phyloP scores from a whole-genome alignment of 2,329 filamentous ascomycete species.

The Calonectria henricotiae region DNA sequence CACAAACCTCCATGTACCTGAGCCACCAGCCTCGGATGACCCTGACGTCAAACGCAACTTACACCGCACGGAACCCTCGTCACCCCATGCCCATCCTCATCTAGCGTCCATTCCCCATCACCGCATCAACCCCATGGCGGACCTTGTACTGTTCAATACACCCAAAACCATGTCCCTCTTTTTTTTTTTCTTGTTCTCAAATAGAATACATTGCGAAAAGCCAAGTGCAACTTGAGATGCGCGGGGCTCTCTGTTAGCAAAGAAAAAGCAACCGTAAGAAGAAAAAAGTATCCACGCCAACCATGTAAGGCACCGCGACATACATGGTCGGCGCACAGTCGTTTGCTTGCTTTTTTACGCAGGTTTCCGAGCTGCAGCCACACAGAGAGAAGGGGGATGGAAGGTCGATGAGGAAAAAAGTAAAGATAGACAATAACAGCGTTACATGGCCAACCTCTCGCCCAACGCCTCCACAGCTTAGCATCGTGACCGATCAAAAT shows the following conservation, averaged over 20 bases:
- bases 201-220: neutral
- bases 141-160: no score
- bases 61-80: constrained; percentile 24
- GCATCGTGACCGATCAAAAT: constrained; percentile 3
- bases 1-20: constrained; percentile 1
- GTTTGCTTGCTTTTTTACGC: constrained; percentile 26
- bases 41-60: constrained; percentile 23
- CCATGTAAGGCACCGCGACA: constrained; percentile 13
- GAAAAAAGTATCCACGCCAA: constrained; percentile 17
- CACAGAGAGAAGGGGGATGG: neutral
- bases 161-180: neutral
- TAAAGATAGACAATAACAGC: constrained; percentile 13
- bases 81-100: constrained; percentile 27
- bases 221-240: neutral
- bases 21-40: neutral
- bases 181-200: neutral
- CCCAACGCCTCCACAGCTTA: neutral
- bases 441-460: constrained; percentile 3
- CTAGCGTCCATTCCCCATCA: constrained; percentile 21
- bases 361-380: neutral
- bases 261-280: neutral
- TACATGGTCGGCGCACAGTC: constrained; percentile 15
- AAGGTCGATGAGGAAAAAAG: neutral
- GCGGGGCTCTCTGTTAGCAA: neutral
- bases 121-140: constrained; percentile 14